Conservation (phyloP, 2,329 filamentous ascomycete species). For the Stachybotrys elegans region DNA sequence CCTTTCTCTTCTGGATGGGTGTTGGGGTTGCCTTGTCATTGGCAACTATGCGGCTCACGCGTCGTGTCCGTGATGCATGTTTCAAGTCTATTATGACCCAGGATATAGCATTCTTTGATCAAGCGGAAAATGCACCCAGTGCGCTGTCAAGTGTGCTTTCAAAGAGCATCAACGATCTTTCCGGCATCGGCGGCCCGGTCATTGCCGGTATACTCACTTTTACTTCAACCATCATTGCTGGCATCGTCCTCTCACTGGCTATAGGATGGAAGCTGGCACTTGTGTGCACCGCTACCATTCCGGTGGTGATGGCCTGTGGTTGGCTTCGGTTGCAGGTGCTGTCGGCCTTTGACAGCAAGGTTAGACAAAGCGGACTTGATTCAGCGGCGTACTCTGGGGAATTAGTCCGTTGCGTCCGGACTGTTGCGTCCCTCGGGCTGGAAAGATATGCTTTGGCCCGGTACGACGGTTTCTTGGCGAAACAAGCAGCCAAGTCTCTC, state of each 20-base stretch:
- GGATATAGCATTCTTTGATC: background rate
- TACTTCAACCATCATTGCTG: slow-evolving; percentile 8
- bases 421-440: slow-evolving; percentile 10
- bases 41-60: background rate
- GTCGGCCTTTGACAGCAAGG: slow-evolving; percentile 6
- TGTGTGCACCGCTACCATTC: slow-evolving; percentile 35
- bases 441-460: slow-evolving; percentile 3
- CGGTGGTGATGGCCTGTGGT: slow-evolving; percentile 32
- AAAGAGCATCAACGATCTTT: background rate
- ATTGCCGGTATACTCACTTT: slow-evolving; percentile 4
- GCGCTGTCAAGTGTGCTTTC: background rate
- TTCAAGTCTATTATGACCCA: background rate
- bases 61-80: background rate
- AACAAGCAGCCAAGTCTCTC: slow-evolving; percentile 1
- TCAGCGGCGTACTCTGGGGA: slow-evolving; percentile 10
- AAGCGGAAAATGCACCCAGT: background rate
- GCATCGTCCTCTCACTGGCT: slow-evolving; percentile 21
- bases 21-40: background rate
- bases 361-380: background rate
- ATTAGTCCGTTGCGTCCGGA: slow-evolving; percentile 9
- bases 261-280: slow-evolving; percentile 40
- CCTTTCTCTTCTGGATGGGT: slow-evolving; percentile 1
- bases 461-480: background rate
- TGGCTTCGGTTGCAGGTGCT: slow-evolving; percentile 30
- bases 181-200: background rate